Base-by-base conservation (phyloP, 331 rosid genomes). In the Quercus tomentella region DNA sequence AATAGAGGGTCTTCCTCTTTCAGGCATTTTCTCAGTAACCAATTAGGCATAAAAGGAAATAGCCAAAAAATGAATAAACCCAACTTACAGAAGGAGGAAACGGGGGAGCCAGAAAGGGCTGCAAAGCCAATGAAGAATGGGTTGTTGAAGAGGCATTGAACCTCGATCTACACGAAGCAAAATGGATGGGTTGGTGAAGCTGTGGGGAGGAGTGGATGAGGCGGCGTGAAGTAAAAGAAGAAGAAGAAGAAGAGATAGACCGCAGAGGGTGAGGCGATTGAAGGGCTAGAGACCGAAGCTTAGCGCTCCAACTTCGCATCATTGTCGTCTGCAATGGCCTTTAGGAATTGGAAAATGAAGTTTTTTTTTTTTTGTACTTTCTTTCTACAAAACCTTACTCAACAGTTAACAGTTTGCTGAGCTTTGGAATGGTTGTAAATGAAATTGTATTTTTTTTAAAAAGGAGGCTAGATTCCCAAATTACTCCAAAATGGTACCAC, bases 291-390 rank as follows among this genome's bases (percentile, higher is more conserved):
- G 77, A 72, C 6, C 97, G 98, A 49, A 95, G 89, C 82, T 84
- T 89, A 30, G 83, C 30, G 55, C 87, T 33, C 54, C 84, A 83
- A 77, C 97, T 84, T 81, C 77, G 96, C 92, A 91, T 90, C 91
- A 58, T 80, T 78, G 61, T 72, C 80, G 69, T 65, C 85, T 78
- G 84, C 84, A 28, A 63, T 43, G 61, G 74, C 77, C 49, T n/a
- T 33, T 2, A 9, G 4, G 67, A 6, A 23, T 4, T 23, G 17
- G 7, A 41, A 41, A 41, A 41, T 8, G 45, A 41, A 33, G 37
- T 5, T 35, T 35, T 22, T 21, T 21, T 11, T 1, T 37, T 37
- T 37, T 7, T 0, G 45, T 37, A 37, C 41, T 6, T 35, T 33
- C 41, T 45, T 45, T 12, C 17, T 14, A 49, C 54, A 12, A 49